These are phyloP conservation scores for Coix lacrymajobi DNA, from an alignment of 176 grass and related monocot genomes.

Conservation along the genomic window DNA sequence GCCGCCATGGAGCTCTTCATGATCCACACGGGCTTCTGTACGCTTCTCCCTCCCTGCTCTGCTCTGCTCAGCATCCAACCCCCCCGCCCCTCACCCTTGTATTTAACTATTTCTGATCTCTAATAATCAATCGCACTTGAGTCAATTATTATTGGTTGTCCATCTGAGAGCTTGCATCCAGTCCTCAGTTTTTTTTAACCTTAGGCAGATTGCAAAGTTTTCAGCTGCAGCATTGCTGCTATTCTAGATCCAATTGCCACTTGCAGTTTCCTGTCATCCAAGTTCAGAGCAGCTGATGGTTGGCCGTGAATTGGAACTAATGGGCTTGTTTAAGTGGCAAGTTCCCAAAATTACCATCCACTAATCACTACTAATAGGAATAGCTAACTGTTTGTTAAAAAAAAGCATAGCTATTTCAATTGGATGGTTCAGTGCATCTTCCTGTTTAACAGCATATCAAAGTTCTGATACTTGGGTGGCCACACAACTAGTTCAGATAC, in stretches of 20 bases:
- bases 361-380: too few relatives aligned
- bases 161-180: neutral
- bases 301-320: neutral
- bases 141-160: neutral
- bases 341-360: neutral
- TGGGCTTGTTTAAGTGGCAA: neutral
- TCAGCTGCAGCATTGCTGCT: neutral
- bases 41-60: neutral
- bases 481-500: neutral
- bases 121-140: neutral
- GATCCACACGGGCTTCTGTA: constrained; percentile 99
- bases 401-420: too few relatives aligned
- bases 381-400: too few relatives aligned
- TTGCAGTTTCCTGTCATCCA: neutral
- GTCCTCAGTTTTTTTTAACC: neutral
- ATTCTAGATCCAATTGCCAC: neutral
- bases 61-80: neutral
- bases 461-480: neutral
- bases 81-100: neutral
- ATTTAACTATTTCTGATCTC: neutral
- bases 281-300: neutral
- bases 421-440: neutral
- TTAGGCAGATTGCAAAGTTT: neutral
- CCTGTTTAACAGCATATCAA: neutral
- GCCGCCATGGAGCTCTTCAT: constrained; percentile 94